These are phyloP conservation scores for Macadamia integrifolia DNA, from an alignment of 164 flowering plant species.

Conservation along the genomic window DNA sequence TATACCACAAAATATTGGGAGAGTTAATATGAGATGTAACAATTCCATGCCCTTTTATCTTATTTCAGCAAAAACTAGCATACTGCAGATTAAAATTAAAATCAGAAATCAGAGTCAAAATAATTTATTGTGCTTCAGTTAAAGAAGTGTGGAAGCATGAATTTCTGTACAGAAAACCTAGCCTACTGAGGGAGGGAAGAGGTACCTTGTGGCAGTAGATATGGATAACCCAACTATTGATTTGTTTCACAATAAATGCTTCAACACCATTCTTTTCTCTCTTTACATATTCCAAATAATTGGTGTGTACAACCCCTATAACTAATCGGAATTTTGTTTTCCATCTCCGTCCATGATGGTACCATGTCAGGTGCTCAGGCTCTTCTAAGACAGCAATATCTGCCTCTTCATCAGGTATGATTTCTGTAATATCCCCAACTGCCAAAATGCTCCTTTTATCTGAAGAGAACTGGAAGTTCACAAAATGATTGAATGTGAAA, in stretches of 20 bases:
- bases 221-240: constrained; percentile 76
- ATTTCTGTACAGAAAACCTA: neutral
- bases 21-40: neutral
- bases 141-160: neutral
- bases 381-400: constrained; percentile 97
- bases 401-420: constrained; percentile 78
- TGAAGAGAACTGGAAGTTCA: constrained; percentile 51
- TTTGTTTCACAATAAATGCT: constrained; percentile 59
- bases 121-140: neutral
- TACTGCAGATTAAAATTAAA: neutral
- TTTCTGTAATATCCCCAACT: constrained; percentile 79
- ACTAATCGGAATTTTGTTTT: constrained; percentile 11
- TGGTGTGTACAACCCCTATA: neutral
- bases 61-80: neutral
- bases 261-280: constrained; percentile 20
- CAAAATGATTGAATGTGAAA: neutral
- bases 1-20: neutral
- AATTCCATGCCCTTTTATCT: too few species aligned
- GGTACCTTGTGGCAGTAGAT: constrained; percentile 92
- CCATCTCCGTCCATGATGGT: constrained; percentile 96
- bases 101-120: neutral
- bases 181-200: neutral
- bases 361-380: constrained; percentile 99
- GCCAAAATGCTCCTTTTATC: constrained; percentile 89
- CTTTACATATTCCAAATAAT: constrained; percentile 1